A percentile compares a stretch with the other conserved stretches of the same genome.
phyloP scores from a whole-genome alignment of 768 basidiomycete species.

The Leccinum fibrillosum region DNA sequence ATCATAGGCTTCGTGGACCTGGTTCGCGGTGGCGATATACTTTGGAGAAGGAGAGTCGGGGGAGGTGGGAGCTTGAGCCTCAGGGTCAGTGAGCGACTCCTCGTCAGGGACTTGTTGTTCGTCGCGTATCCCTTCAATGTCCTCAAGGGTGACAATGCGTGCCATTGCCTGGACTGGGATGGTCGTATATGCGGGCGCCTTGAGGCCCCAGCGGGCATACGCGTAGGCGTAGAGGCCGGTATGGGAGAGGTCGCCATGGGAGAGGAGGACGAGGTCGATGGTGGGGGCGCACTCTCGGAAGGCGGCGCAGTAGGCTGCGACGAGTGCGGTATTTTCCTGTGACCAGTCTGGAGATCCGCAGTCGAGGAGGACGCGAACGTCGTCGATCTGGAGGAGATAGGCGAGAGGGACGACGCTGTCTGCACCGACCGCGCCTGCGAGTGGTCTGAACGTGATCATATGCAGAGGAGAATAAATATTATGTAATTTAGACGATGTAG shows the following conservation, averaged over 20 bases:
- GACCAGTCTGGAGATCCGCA: slow-evolving; percentile 90
- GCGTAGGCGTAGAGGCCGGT: slow-evolving; percentile 94
- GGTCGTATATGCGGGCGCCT: slow-evolving; percentile 90
- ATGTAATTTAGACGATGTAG: slow-evolving; percentile 5
- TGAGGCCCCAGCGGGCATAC: slow-evolving; percentile 80
- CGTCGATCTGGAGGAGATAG: slow-evolving; percentile 92
- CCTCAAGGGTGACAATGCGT: slow-evolving; percentile 85
- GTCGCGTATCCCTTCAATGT: slow-evolving; percentile 75
- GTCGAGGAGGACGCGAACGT: slow-evolving; percentile 89
- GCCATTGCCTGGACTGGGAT: slow-evolving; percentile 96
- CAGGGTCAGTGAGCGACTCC: slow-evolving; percentile 19
- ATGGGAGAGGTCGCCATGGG: slow-evolving; percentile 89
- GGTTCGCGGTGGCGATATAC: slow-evolving; percentile 72
- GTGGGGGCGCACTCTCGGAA: slow-evolving; percentile 76
- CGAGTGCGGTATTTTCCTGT: slow-evolving; percentile 45
- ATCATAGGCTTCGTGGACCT: slow-evolving; percentile 93
- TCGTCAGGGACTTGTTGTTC: slow-evolving; percentile 58
- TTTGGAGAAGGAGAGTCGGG: slow-evolving; percentile 31
- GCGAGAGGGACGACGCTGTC: slow-evolving; percentile 62
- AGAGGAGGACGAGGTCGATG: slow-evolving; percentile 88
- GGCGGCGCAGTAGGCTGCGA: slow-evolving; percentile 55
- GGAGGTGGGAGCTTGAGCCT: slow-evolving; percentile 13
- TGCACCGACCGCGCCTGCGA: slow-evolving; percentile 80
- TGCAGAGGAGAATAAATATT: not conserved
- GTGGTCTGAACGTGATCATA: slow-evolving; percentile 95